These are phyloP conservation scores for Blastobotrys proliferans DNA, from an alignment of 1,139 yeast genomes.

Conservation along the genomic window DNA sequence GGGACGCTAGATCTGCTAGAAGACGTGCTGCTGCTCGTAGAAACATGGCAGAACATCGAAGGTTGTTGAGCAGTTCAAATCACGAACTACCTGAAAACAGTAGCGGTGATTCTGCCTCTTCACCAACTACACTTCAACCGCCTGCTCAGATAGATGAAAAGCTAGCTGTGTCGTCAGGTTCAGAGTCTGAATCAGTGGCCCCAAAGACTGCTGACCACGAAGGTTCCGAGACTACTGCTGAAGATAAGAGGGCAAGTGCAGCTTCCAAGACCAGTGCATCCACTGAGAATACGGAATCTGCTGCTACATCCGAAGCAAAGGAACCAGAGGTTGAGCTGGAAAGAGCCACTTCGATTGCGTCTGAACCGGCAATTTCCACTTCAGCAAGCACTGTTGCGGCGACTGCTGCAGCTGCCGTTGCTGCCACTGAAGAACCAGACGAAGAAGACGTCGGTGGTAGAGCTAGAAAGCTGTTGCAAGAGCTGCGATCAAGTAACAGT, in stretches of 20 bases:
- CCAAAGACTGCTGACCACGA: slow-evolving; percentile 1
- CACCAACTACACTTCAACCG: slow-evolving; percentile 7
- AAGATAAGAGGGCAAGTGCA: neutral
- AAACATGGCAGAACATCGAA: slow-evolving; percentile 29
- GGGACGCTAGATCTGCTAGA: slow-evolving; percentile 77
- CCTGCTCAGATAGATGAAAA: slow-evolving; percentile 8
- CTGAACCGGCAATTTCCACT: slow-evolving; percentile 14
- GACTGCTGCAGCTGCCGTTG: neutral
- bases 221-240: slow-evolving; percentile 1
- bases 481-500: slow-evolving; percentile 43
- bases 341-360: slow-evolving; percentile 12
- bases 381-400: neutral
- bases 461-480: slow-evolving; percentile 57
- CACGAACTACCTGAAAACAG: slow-evolving; percentile 2
- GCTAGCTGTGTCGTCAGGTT: neutral
- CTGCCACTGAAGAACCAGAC: slow-evolving; percentile 1
- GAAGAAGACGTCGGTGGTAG: slow-evolving; percentile 53
- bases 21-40: slow-evolving; percentile 71
- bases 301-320: neutral
- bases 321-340: slow-evolving; percentile 2
- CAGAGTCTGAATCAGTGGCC: neutral
- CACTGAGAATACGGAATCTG: neutral
- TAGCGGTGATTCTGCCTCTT: neutral
- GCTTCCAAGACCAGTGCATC: neutral
- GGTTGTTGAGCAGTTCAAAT: slow-evolving; percentile 16